Base-by-base conservation (phyloP, 2,329 filamentous ascomycete species). In the Penicillium corylophilum region DNA sequence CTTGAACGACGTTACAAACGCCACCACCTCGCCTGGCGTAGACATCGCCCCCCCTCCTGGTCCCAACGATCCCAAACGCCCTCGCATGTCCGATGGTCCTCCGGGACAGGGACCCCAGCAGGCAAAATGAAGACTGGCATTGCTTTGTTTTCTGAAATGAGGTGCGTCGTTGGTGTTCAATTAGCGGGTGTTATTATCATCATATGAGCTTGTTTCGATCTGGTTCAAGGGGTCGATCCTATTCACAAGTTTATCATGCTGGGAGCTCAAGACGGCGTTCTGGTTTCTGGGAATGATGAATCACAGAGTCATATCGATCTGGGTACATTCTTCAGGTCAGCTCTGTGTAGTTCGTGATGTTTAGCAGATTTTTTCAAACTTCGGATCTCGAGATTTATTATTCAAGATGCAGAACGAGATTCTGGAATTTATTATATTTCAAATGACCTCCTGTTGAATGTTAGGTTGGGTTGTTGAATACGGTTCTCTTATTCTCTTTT, bases 1-100 rank as follows among this genome's bases (percentile, higher is more conserved):
- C 7, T 57, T 77, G 23, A 68, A 63, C n/a, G 75, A 77, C 51
- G 65, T 77, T 44, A 77, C 74, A n/a, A 77, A 77, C 57, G 66
- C 64, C 28, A 56, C 55, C 20, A 44, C 60, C 22, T 53, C 51
- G 10, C 35, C 64, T 26, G 57, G 58, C 13, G 51, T 55, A 26
- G 56, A 42, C 18, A 5, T 53, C 44, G 57, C 64, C 48, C 64
- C 70, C 26, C 46, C 43, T 6, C 44, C 57, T 43, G 59, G 56
- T 18, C 48, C 59, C 6, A 65, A 60, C 44, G 70, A 72, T 40
- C 64, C 64, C 3, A 73, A 73, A 55, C 63, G 68, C 36, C 62
- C 60, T 3, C 70, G 56, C 46, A 53, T 67, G 35, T 59, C 63
- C 15, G 64, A 62, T 22, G 48, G 53, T 18, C 40, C 24, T 23